Evolutionary conservation across 768 basidiomycete species (phyloP).

Genomic region (Plicaturopsis crispa): DNA sequence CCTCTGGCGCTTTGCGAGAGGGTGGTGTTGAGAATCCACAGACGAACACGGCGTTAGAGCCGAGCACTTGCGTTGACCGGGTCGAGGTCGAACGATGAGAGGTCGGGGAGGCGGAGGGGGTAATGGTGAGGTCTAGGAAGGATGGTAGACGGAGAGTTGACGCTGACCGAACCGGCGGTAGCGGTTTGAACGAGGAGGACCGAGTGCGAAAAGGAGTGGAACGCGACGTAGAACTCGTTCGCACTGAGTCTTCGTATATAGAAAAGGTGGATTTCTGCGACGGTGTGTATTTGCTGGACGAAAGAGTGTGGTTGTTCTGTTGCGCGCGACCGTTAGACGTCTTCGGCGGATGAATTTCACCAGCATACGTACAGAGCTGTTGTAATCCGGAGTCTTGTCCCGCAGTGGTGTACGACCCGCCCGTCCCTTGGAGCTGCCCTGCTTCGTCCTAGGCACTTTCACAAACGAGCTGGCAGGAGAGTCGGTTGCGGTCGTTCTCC

Average conservation of each 20-base stretch:
- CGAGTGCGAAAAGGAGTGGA: constrained; percentile 8
- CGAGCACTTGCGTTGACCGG: too few species aligned
- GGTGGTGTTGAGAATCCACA: too few species aligned
- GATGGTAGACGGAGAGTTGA: constrained; percentile 32
- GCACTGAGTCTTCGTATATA: too few species aligned
- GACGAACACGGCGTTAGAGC: too few species aligned
- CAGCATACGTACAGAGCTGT: too few species aligned
- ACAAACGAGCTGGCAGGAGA: constrained; percentile 13
- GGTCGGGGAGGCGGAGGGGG: constrained; percentile 4
- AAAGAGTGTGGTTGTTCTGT: too few species aligned
- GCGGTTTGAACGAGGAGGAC: constrained; percentile 18
- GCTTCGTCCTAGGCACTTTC: constrained; percentile 7
- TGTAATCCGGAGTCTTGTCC: constrained; percentile 21
- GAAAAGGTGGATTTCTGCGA: too few species aligned
- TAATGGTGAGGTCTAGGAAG: constrained; percentile 22
- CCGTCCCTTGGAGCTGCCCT: constrained; percentile 12
- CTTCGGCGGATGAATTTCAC: too few species aligned
- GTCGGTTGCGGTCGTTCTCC: constrained; percentile 10
- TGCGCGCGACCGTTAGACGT: too few species aligned
- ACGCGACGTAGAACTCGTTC: neutral
- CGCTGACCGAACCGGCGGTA: constrained; percentile 26
- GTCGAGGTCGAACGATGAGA: too few species aligned
- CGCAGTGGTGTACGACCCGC: constrained; percentile 22
- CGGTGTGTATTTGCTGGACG: constrained; percentile 1
- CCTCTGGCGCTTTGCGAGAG: too few species aligned